Evolutionary conservation across 495 filamentous ascomycete genomes (phyloP), one percentile per base, ranked within the genome.

Genomic region (Lasiosphaeris hirsuta): DNA sequence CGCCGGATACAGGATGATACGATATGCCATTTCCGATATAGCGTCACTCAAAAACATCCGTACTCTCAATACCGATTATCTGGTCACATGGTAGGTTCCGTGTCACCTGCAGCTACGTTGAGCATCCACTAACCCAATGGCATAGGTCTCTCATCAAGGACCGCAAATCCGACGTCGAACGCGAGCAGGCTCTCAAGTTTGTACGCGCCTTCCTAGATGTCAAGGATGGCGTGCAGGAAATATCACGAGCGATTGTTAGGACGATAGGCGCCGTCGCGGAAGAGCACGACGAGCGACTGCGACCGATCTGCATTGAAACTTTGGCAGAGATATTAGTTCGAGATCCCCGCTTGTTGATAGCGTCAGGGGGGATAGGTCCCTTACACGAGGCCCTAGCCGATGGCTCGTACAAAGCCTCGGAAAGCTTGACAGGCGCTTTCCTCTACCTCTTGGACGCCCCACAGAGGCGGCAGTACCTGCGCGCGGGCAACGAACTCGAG

Each of bases 161-260:
- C 66, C 88, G 90, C 67, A 97, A 96, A 67, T 88, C 93, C 10
- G 94, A 90, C 67, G 90, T 98, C 43, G 94, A 98, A 73, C 85
- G 94, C 45, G 94, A 98, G 69, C 94, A 98, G 72, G 94, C 94
- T 0, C 71, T 98, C 60, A 98, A 98, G 68, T 97, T 98, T 72
- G 89, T 97, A 19, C 83, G 94, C 55, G 90, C 92, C 7, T 98
- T 98, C 69, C 76, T 98, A 19, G 95, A 97, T 61, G 90, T 98
- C 62, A 96, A 97, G 66, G 90, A 90, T 60, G 94, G 94, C 11
- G 87, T 95, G 6, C 79, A 79, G 44, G 94, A 98, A 68, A 84
- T 98, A 50, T 96, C 93, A 2, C 84, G 87, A 60, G 86, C 88
- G 2, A 84, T 98, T 23, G 84, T 96, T 11, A 81, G 94, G 42